Base-by-base conservation (phyloP, 345 rosid genomes). In the Bruguiera sexangula region DNA sequence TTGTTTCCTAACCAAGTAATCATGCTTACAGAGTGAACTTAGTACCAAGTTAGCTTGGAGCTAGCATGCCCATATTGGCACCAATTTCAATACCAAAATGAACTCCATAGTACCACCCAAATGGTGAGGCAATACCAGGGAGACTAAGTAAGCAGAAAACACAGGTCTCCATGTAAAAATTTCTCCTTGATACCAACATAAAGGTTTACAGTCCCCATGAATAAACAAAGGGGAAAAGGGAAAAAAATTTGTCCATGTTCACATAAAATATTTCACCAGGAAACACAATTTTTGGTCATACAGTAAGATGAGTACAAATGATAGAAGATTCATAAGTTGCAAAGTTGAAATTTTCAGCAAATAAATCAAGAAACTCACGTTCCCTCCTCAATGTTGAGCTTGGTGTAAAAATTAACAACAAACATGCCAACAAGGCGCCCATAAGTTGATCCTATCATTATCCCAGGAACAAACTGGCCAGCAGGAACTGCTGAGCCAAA, bases 401-500 rank as follows among this genome's bases (percentile, higher is more conserved):
- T 94, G 85, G 80, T 83, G 86, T 95, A 95, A 70, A 87, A 90
- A 26, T 84, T 90, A 73, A 95, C 92, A 43, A 89, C 96, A 79
- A 92, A 85, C 95, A 94, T 88, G 80, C 98, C 99, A 72, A 95
- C 96, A 75, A 95, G 89, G 62, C 99, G 98, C 69, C 99, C 99
- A 75, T 95, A 95, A 50, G 98, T 92, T 66, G 99, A 92, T 60
- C 99, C 99, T 74, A 95, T 95, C 96, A 95, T 86, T 79, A 95
- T 95, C 73, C 97, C 97, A 70, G 99, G 99, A 79, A 95, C 87
- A 85, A 95, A 95, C 77, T 92, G 99, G 50, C 99, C 99, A 62
- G 98, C 96, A 59, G 99, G 99, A 80, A 95, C 97, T 81, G 99
- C 99, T 43, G 91, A 81, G 63, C 99, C 99, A 83, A 86, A 95